Evolutionary conservation across 768 basidiomycete species (phyloP), one percentile per base, ranked within the genome.

Genomic region (Mycena vitilis): DNA sequence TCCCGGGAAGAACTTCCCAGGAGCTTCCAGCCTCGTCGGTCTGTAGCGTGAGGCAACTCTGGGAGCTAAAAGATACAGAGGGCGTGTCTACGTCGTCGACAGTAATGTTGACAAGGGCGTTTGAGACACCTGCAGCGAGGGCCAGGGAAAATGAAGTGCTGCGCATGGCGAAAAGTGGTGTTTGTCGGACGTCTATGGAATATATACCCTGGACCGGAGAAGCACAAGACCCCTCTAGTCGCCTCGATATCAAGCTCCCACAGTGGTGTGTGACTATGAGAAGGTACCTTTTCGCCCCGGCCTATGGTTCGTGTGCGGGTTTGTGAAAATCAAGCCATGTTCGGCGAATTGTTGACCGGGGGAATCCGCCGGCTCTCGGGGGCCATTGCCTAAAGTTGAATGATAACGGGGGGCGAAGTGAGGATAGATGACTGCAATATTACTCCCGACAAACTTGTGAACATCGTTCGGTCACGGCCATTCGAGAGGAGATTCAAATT

Each of bases 1-100:
- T n/a, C 16, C 63, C 63, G 18, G 63, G 57, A 54, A 42, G 60
- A 13, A 66, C 51, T 54, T 66, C 34, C 56, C 51, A 60, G 47
- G 65, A 60, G n/a, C 40, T 10, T 9, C 22, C 34, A 38, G 57
- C 57, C 11, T 56, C 49, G 13, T 59, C 65, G 9, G 65, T n/a
- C 58, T 30, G 51, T n/a, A 59, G 6, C 20, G 51, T 18, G 10
- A 52, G 30, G 13, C 65, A 66, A 25, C 53, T 38, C 11, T 47
- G 49, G 16, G 64, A 53, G 7, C 44, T 38, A 25, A 65, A 65
- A 16, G n/a, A 25, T 22, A 58, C 22, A 9, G 49, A 66, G 23
- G 57, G 20, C 1, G 36, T 3, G 9, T 60, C 65, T 25, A 52
- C 7, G 37, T 60, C 58, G 34, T 60, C 65, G 23, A 66, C 65